phyloP scores from a whole-genome alignment of 2,329 filamentous ascomycete genomes.

The Diaporthe caulivora region DNA sequence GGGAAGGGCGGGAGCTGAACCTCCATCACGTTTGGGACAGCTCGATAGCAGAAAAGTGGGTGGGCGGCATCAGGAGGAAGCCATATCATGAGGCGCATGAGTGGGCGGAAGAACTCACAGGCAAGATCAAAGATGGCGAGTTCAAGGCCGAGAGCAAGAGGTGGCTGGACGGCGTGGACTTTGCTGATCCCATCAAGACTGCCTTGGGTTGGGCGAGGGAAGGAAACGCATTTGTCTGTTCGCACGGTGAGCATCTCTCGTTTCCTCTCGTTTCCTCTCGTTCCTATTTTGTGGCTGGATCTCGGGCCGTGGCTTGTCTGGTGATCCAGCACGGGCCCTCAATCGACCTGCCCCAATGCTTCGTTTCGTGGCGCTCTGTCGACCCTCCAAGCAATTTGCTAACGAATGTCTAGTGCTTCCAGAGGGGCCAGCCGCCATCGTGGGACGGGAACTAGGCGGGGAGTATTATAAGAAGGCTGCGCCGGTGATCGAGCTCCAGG shows the following conservation, averaged over 20 bases:
- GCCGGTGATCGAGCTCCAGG: constrained; percentile 73
- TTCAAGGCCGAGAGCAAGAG: constrained; percentile 61
- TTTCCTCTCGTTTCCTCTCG: constrained; percentile 7
- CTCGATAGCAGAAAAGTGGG: constrained; percentile 74
- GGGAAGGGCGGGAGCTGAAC: constrained; percentile 69
- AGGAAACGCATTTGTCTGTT: constrained; percentile 72
- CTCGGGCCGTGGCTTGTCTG: background rate
- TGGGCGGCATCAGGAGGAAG: constrained; percentile 67
- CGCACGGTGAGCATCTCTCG: constrained; percentile 61
- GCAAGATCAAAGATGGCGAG: constrained; percentile 67
- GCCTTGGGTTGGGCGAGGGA: constrained; percentile 74
- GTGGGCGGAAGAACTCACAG: constrained; percentile 70
- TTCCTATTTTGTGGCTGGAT: background rate
- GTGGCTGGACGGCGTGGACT: constrained; percentile 71
- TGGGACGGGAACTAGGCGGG: constrained; percentile 70
- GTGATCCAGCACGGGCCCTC: background rate
- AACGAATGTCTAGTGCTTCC: constrained; percentile 64
- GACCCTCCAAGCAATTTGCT: constrained; percentile 39
- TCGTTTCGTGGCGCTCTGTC: constrained; percentile 12
- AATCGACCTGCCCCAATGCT: background rate
- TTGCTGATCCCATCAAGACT: constrained; percentile 66
- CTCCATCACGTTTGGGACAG: constrained; percentile 82
- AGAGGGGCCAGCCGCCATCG: constrained; percentile 69
- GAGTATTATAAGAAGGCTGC: constrained; percentile 74
- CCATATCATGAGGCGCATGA: constrained; percentile 62